Percentiles rank a stretch among this genome's conserved stretches.
Conservation (phyloP, 1,139 yeast species). For the Pichia sp. region DNA sequence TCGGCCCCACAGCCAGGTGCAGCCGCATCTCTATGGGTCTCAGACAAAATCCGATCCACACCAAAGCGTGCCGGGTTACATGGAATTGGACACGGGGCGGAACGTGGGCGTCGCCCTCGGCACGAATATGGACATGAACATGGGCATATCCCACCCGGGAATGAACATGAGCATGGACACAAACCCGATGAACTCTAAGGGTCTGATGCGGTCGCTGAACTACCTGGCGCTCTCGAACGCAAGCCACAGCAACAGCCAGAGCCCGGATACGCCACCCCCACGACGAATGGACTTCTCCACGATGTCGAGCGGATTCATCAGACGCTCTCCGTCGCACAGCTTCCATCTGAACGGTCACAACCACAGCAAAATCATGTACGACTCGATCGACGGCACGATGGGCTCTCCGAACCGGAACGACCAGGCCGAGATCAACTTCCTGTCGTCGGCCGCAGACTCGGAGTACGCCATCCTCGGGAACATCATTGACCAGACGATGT, state of each 20-base stretch:
- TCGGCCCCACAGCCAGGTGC: not conserved
- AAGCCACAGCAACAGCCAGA: not conserved
- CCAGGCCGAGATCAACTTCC: conserved; percentile 34
- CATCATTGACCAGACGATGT: conserved; percentile 53
- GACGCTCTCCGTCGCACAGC: not conserved
- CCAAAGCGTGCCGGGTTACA: not conserved
- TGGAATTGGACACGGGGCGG: not conserved
- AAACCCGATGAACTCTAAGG: not conserved
- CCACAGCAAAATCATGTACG: not conserved
- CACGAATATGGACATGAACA: not conserved
- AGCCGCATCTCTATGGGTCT: not conserved
- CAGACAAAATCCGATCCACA: not conserved
- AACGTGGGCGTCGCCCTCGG: too few species aligned
- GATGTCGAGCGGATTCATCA: conserved; percentile 12
- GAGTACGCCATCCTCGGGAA: conserved; percentile 77
- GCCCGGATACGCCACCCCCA: not conserved
- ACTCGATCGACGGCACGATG: not conserved
- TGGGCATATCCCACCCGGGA: not conserved
- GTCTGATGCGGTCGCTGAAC: not conserved
- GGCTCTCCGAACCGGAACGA: not conserved
- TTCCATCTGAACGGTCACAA: not conserved
- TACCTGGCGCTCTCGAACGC: not conserved
- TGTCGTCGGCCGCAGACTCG: conserved; percentile 73
- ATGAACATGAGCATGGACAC: not conserved
- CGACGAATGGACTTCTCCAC: not conserved